These are phyloP conservation scores for Paraphoma chrysanthemicola DNA, from an alignment of 2,329 filamentous ascomycete genomes.

Conservation along the genomic window DNA sequence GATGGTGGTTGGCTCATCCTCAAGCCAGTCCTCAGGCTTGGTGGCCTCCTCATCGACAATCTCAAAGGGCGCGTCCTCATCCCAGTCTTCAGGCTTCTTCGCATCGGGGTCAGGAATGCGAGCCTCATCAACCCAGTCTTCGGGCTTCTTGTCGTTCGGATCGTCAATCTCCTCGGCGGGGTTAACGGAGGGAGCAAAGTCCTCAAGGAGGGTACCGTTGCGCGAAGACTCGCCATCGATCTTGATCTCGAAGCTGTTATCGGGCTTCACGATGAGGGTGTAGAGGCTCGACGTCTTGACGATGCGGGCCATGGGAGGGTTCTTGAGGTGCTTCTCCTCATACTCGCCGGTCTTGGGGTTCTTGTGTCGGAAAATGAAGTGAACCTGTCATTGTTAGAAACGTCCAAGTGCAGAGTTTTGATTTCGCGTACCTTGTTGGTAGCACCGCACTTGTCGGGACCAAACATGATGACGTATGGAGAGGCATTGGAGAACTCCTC, in stretches of 20 bases:
- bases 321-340: slow-evolving; percentile 97
- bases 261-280: slow-evolving; percentile 93
- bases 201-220: slow-evolving; percentile 89
- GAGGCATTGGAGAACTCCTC: slow-evolving; percentile 98
- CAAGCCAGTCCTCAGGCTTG: slow-evolving; percentile 95
- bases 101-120: slow-evolving; percentile 92
- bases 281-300: slow-evolving; percentile 94
- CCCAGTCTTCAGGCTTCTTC: slow-evolving; percentile 97
- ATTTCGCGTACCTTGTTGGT: slow-evolving; percentile 84
- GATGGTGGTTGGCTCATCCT: slow-evolving; percentile 80
- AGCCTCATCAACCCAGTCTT: slow-evolving; percentile 93
- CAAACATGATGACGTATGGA: slow-evolving; percentile 99
- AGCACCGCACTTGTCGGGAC: slow-evolving; percentile 97
- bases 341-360: slow-evolving; percentile 99
- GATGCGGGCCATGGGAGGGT: slow-evolving; percentile 83
- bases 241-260: slow-evolving; percentile 93
- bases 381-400: slow-evolving; percentile 57
- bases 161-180: slow-evolving; percentile 95
- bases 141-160: slow-evolving; percentile 89
- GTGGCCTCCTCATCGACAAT: slow-evolving; percentile 91
- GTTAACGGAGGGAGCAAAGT: slow-evolving; percentile 94
- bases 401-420: slow-evolving; percentile 3
- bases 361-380: slow-evolving; percentile 99
- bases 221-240: slow-evolving; percentile 90
- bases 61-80: slow-evolving; percentile 97